Evolutionary conservation across 1,284 basidiomycete species (phyloP), one percentile per base, ranked within the genome.

Genomic region (Melampsora abietis-canadensis): DNA sequence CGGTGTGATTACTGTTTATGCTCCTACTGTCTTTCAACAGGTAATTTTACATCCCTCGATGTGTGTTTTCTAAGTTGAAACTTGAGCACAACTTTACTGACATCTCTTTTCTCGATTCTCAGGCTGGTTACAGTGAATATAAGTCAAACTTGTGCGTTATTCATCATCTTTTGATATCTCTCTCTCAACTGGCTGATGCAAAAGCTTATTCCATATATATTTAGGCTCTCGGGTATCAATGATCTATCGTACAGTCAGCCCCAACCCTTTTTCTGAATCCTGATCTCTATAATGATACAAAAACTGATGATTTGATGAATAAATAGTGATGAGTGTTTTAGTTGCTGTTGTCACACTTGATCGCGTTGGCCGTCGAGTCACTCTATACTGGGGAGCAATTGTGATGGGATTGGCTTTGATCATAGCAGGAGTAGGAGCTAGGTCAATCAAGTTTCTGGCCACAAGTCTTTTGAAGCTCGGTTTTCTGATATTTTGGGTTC

Each of bases 261-360:
- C 5, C 48, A 14, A 21, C 27, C 4, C 46, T 66, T n/a, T 14
- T 21, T n/a, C 14, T 37, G 19, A 57, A 30, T 19, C 10, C 14
- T 30, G 24, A 24, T 19, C 31, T 27, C 54, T 30, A 37, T 24
- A 47, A 40, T 21, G 27, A 19, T 31, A 19, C 61, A 8, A 31
- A 8, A 62, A 19, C 12, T 69, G 12, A 65, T 34, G 7, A 12
- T 19, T 3, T 19, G 12, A 17, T 54, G 19, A 30, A 24, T 47
- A 37, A 14, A 47, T 27, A 74, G 70, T 74, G 70, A 72, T 73
- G 62, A 66, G 48, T 14, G 51, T 76, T 24, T 30, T 79, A n/a
- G 77, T 80, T 31, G 78, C 78, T 21, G 79, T 81, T 6, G 79
- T 81, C 68, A 81, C 80, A 6, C 76, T 82, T n/a, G 81, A 82